phyloP scores from a whole-genome alignment of 352 stramenopile genomes.

The Globisporangium solare region DNA sequence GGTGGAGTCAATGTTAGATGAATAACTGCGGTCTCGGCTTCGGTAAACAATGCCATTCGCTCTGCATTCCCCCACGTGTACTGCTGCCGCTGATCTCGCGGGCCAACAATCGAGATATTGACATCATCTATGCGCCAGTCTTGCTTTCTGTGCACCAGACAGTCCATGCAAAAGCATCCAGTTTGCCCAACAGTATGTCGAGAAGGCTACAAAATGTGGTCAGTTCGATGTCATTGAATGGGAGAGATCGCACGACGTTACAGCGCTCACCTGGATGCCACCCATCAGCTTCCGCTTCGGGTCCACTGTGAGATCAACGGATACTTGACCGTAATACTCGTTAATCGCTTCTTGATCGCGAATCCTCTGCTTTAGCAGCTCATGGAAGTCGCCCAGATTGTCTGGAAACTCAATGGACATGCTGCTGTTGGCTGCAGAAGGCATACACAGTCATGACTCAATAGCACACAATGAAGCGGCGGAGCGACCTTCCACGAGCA shows the following conservation, averaged over 20 bases:
- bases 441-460: background rate
- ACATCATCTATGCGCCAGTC: constrained; percentile 75
- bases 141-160: constrained; percentile 62
- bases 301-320: background rate
- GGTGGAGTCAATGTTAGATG: constrained; percentile 32
- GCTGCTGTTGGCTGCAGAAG: background rate
- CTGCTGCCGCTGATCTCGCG: constrained; percentile 59
- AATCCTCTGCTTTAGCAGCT: constrained; percentile 45
- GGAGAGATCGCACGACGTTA: background rate
- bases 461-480: constrained; percentile 3
- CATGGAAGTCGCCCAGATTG: constrained; percentile 44
- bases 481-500: background rate
- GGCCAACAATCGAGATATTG: constrained; percentile 56
- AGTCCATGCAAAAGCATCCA: constrained; percentile 74
- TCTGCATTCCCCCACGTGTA: constrained; percentile 62
- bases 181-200: constrained; percentile 58
- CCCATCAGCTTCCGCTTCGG: constrained; percentile 13
- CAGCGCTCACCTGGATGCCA: constrained; percentile 9
- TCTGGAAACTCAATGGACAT: constrained; percentile 37
- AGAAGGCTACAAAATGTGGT: constrained; percentile 19
- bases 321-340: constrained; percentile 13
- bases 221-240: background rate
- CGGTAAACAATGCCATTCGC: constrained; percentile 33
- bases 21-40: background rate
- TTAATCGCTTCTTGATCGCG: constrained; percentile 54